A percentile compares a stretch with the other conserved stretches of the same genome.
phyloP scores from a whole-genome alignment of 805 yeast species.

The Hanseniaspora thailandica region DNA sequence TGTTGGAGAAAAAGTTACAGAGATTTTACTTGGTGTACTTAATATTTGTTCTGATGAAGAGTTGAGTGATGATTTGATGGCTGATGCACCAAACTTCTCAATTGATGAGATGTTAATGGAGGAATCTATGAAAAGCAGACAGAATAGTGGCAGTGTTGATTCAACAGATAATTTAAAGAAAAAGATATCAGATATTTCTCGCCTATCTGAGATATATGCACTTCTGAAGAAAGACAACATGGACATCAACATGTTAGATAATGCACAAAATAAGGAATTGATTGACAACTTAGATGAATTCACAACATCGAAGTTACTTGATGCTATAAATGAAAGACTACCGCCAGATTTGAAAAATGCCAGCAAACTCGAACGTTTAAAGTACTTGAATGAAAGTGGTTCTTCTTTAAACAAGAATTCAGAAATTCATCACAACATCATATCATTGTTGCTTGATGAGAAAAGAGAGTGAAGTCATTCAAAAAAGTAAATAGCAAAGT shows the following conservation, averaged over 20 bases:
- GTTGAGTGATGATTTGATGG: constrained; percentile 34
- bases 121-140: constrained; percentile 19
- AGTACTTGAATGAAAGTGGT: constrained; percentile 3
- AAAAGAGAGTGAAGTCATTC: not conserved
- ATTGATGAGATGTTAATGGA: constrained; percentile 15
- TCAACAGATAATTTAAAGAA: constrained; percentile 43
- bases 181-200: constrained; percentile 91
- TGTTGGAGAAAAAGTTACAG: constrained; percentile 92
- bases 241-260: constrained; percentile 59
- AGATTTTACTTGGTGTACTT: constrained; percentile 77
- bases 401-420: constrained; percentile 1
- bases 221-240: constrained; percentile 81
- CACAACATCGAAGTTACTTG: constrained; percentile 73
- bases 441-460: constrained; percentile 1
- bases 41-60: constrained; percentile 95
- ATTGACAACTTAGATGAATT: constrained; percentile 41
- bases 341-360: constrained; percentile 65
- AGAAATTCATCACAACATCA: constrained; percentile 1
- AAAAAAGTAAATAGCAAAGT: not conserved
- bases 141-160: constrained; percentile 14
- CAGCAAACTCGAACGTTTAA: not conserved
- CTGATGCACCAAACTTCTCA: constrained; percentile 7
- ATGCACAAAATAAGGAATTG: not conserved
- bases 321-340: constrained; percentile 69
- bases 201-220: constrained; percentile 84